Conservation (phyloP, 345 rosid genomes). For the Brassica juncea region DNA sequence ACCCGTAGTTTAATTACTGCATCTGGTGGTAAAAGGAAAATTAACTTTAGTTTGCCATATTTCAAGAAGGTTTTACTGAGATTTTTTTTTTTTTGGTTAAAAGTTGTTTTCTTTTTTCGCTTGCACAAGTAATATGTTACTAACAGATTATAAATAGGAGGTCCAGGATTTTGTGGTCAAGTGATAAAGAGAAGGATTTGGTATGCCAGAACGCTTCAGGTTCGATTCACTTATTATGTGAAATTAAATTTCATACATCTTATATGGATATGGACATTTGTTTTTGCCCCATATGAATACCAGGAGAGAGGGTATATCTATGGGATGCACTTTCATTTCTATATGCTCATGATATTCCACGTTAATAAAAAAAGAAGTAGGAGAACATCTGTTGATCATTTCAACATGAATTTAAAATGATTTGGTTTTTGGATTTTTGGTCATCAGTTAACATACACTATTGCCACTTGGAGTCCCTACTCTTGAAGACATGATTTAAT, state of each 20-base stretch:
- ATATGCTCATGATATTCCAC: too few relatives aligned
- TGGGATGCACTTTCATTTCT: too few relatives aligned
- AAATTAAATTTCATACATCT: too few relatives aligned
- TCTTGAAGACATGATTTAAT: slow-evolving; percentile 35
- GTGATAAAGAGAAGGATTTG: too few relatives aligned
- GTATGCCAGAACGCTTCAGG: too few relatives aligned
- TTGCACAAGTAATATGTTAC: background rate
- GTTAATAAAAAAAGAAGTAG: too few relatives aligned
- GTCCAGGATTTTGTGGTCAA: too few relatives aligned
- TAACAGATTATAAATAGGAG: background rate
- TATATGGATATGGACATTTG: too few relatives aligned
- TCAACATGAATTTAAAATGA: background rate
- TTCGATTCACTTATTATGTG: too few relatives aligned
- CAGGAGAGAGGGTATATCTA: too few relatives aligned
- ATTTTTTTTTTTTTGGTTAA: background rate
- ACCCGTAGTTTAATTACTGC: background rate
- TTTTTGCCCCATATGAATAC: too few relatives aligned
- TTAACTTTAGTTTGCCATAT: background rate
- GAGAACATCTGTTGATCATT: background rate
- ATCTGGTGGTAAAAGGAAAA: background rate
- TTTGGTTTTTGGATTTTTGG: background rate
- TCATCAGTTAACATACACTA: background rate
- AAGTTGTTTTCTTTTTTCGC: background rate
- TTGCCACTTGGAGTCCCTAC: slow-evolving; percentile 35
- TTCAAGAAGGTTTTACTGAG: background rate